Conservation (phyloP, 345 rosid genomes). For the Rhizophora mangle region DNA sequence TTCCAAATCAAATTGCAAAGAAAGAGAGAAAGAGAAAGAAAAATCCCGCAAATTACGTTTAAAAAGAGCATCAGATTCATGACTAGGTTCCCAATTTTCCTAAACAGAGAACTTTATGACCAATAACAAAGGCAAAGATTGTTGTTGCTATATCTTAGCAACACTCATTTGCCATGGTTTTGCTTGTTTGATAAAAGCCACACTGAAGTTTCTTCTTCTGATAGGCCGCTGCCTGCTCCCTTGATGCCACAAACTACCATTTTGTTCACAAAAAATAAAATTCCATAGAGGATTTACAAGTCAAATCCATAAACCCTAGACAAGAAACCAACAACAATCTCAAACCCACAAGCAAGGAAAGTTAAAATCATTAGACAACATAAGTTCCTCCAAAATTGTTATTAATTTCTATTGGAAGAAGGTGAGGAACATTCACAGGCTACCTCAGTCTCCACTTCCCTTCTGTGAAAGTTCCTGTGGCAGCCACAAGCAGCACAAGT, state of each 20-base stretch:
- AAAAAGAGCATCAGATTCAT: no score
- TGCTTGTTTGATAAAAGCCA: slow-evolving; percentile 16
- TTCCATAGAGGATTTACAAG: background rate
- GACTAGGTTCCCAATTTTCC: background rate
- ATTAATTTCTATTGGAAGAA: slow-evolving; percentile 20
- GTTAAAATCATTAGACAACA: slow-evolving; percentile 10
- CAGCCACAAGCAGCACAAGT: slow-evolving; percentile 42
- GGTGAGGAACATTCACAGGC: slow-evolving; percentile 60
- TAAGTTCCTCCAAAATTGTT: background rate
- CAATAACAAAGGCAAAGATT: no score
- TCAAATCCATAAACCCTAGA: slow-evolving; percentile 11
- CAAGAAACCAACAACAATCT: background rate
- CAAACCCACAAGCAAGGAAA: slow-evolving; percentile 9
- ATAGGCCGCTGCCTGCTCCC: no score
- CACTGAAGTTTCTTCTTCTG: background rate
- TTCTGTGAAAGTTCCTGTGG: slow-evolving; percentile 32
- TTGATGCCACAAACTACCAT: background rate
- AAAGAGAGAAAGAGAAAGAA: no score
- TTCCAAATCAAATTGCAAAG: no score
- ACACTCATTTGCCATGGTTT: slow-evolving; percentile 5
- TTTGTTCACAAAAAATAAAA: background rate
- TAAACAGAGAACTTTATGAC: background rate
- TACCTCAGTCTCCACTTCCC: slow-evolving; percentile 54
- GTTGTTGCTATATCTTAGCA: background rate
- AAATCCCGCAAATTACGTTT: no score